Percentiles rank a stretch among this genome's conserved stretches.
These are phyloP conservation scores for Podospora conica DNA, from an alignment of 495 filamentous ascomycete species.

Conservation along the genomic window DNA sequence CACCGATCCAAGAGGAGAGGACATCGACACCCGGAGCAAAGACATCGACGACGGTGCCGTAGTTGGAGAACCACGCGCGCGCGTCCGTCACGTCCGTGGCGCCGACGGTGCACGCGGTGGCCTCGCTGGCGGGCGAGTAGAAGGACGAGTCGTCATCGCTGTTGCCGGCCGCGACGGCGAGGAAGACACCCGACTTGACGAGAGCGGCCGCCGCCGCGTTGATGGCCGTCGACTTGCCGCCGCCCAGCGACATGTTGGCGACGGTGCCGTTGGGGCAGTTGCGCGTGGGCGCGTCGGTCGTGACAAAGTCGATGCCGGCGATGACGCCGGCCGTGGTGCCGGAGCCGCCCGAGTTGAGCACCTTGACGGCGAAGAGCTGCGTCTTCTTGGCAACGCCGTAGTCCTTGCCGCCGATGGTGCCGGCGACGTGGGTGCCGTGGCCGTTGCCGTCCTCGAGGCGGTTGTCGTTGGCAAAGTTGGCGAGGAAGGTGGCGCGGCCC, in stretches of 20 bases:
- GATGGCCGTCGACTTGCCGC: conserved; percentile 43
- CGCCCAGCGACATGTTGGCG: conserved; percentile 49
- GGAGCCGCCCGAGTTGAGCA: conserved; percentile 45
- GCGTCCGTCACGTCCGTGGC: conserved; percentile 42
- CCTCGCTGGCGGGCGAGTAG: conserved; percentile 50
- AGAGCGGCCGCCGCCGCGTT: conserved; percentile 47
- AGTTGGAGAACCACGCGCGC: conserved; percentile 58
- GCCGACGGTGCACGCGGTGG: conserved; percentile 54
- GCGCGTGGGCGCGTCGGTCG: conserved; percentile 27
- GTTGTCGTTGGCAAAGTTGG: conserved; percentile 31
- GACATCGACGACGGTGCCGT: conserved; percentile 52
- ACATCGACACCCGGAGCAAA: conserved; percentile 55
- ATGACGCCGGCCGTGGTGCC: conserved; percentile 38
- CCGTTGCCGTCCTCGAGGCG: conserved; percentile 36
- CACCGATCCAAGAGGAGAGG: conserved; percentile 51
- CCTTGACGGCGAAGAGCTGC: conserved; percentile 59
- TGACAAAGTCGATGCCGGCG: conserved; percentile 42
- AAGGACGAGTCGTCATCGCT: conserved; percentile 35
- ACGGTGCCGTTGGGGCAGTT: conserved; percentile 33
- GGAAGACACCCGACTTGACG: conserved; percentile 44
- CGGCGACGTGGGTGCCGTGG: conserved; percentile 60
- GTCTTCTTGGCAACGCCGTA: conserved; percentile 65
- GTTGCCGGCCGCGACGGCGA: conserved; percentile 51
- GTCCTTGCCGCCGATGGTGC: conserved; percentile 54
- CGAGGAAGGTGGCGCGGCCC: conserved; percentile 45